Evolutionary conservation across 805 yeast species (phyloP).

Genomic region (Hanseniaspora valbyensis): DNA sequence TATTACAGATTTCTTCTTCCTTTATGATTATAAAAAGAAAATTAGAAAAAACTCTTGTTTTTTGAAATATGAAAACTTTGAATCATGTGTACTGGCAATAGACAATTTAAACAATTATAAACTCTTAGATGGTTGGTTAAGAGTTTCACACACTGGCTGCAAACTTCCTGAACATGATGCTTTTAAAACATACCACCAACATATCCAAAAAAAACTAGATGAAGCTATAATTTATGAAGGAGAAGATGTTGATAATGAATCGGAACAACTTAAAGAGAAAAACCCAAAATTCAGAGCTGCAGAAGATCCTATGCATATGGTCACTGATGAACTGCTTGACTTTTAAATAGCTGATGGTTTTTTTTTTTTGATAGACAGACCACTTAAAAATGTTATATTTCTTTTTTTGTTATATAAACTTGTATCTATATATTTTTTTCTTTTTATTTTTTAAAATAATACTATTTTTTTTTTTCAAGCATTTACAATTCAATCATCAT

Average conservation of each 20-base stretch:
- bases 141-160: conserved; percentile 65
- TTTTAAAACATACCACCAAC: conserved; percentile 38
- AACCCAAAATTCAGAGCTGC: too few relatives aligned
- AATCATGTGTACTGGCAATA: conserved; percentile 72
- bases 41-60: conserved; percentile 67
- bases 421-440: neutral
- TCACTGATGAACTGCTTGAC: neutral
- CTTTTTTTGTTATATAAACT: too few relatives aligned
- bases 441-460: too few relatives aligned
- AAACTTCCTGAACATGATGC: conserved; percentile 37
- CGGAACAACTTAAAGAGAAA: neutral
- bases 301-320: neutral
- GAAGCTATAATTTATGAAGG: conserved; percentile 22
- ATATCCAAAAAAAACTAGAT: conserved; percentile 27
- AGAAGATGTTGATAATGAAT: neutral
- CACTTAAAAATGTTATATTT: too few relatives aligned
- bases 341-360: too few relatives aligned
- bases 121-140: conserved; percentile 39
- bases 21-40: conserved; percentile 55
- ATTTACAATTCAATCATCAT: too few relatives aligned
- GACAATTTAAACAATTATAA: conserved; percentile 72
- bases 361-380: too few relatives aligned
- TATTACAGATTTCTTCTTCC: conserved; percentile 63
- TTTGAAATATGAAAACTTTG: conserved; percentile 69
- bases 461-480: too few relatives aligned